Conservation (phyloP, 768 basidiomycete genomes). For the Serendipita sp. region DNA sequence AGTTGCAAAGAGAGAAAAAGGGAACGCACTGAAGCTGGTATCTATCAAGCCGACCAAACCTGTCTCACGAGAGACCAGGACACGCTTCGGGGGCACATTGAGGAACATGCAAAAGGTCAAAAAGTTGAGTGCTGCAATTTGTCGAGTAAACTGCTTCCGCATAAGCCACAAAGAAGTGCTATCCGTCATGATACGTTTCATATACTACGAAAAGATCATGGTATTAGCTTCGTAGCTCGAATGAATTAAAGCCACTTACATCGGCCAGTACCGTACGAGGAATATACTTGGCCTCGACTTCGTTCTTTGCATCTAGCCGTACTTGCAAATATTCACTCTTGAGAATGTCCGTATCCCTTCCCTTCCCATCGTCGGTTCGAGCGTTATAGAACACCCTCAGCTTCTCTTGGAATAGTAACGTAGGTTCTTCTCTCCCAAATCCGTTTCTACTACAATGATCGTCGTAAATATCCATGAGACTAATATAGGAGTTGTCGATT, state of each 20-base stretch:
- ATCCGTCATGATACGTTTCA: constrained; percentile 69
- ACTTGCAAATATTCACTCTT: constrained; percentile 51
- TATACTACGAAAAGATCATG: constrained; percentile 43
- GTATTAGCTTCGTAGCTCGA: not conserved
- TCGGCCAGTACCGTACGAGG: constrained; percentile 75
- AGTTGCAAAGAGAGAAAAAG: not conserved
- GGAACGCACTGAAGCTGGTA: not conserved
- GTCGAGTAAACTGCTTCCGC: constrained; percentile 89
- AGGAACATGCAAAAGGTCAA: constrained; percentile 80
- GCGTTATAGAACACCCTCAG: constrained; percentile 36
- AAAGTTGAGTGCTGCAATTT: constrained; percentile 77
- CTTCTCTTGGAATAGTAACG: constrained; percentile 73
- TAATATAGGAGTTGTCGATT: constrained; percentile 80
- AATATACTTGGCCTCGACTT: constrained; percentile 70
- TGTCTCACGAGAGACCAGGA: constrained; percentile 58
- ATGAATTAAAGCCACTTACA: constrained; percentile 29
- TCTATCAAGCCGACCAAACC: not conserved
- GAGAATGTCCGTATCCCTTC: constrained; percentile 26
- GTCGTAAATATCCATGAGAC: constrained; percentile 88
- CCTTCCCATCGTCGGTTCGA: not conserved
- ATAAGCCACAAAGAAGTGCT: constrained; percentile 87
- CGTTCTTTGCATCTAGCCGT: constrained; percentile 77
- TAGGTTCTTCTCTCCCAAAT: constrained; percentile 73
- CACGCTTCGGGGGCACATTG: constrained; percentile 67
- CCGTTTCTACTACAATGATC: constrained; percentile 61